Conservation (phyloP, 176 grass and related monocot genomes). For the Areca catechu region DNA sequence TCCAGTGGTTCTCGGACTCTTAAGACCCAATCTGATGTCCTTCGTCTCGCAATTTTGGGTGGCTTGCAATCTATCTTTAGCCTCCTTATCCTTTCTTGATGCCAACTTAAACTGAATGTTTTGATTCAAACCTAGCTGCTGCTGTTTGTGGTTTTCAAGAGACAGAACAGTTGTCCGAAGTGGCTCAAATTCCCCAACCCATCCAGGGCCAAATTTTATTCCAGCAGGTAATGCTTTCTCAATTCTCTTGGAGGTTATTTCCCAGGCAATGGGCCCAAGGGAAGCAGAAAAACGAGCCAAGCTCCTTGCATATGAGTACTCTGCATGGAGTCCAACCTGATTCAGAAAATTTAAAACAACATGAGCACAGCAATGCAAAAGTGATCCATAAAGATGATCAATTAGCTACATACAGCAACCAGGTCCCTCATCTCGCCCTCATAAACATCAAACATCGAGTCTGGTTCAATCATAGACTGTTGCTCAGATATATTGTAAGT, state of each 20-base stretch:
- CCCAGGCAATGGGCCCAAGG: slow-evolving; percentile 69
- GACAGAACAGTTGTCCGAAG: slow-evolving; percentile 42
- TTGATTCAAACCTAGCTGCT: slow-evolving; percentile 19
- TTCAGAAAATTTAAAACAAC: slow-evolving; percentile 22
- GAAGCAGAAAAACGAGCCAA: slow-evolving; percentile 77
- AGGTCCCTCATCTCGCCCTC: slow-evolving; percentile 48
- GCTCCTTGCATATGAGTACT: slow-evolving; percentile 83
- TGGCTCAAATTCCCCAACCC: slow-evolving; percentile 86
- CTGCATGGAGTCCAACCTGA: slow-evolving; percentile 70
- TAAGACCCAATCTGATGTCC: slow-evolving; percentile 30
- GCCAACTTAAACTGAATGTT: slow-evolving; percentile 25
- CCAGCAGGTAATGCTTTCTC: slow-evolving; percentile 59
- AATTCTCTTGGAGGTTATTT: slow-evolving; percentile 73
- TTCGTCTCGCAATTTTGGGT: slow-evolving; percentile 29
- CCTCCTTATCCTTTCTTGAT: slow-evolving; percentile 16
- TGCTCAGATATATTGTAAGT: slow-evolving; percentile 56
- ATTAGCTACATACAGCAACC: slow-evolving; percentile 39
- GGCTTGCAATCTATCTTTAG: slow-evolving; percentile 22
- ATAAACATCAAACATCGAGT: slow-evolving; percentile 48
- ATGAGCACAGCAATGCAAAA: slow-evolving; percentile 10
- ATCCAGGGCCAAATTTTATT: slow-evolving; percentile 82
- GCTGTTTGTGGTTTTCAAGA: slow-evolving; percentile 32
- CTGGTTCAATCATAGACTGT: slow-evolving; percentile 36
- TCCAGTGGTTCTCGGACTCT: slow-evolving; percentile 21
- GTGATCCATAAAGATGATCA: background rate